Evolutionary conservation across 1,284 basidiomycete species (phyloP).

Genomic region (Amanita bisporigera): DNA sequence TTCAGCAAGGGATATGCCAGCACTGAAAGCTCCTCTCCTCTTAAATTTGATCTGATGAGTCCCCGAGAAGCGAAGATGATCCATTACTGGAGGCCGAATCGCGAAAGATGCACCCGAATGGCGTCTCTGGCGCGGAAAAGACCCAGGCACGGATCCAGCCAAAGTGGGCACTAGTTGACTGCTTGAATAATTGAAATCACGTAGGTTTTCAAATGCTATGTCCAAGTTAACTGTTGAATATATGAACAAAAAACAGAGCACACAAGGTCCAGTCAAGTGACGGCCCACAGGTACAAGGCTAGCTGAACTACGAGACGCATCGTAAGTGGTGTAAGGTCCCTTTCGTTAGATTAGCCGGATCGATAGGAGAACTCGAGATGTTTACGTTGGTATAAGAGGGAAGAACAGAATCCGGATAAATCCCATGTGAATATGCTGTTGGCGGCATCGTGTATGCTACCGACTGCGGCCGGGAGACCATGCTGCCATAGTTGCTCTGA

Average conservation of each 20-base stretch:
- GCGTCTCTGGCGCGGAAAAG: conserved; percentile 51
- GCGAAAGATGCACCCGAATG: conserved; percentile 63
- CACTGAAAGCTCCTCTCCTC: conserved; percentile 65
- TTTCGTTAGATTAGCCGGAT: background rate
- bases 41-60: conserved; percentile 70
- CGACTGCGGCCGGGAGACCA: conserved; percentile 34
- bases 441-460: conserved; percentile 33
- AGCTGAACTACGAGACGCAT: conserved; percentile 28
- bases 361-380: conserved; percentile 21
- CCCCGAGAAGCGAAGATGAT: conserved; percentile 52
- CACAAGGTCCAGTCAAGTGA: conserved; percentile 46
- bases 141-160: conserved; percentile 41
- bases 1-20: conserved; percentile 71
- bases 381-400: conserved; percentile 3
- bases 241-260: conserved; percentile 11
- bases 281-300: conserved; percentile 42
- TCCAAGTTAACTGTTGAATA: background rate
- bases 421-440: conserved; percentile 32
- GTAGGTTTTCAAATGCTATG: conserved; percentile 59
- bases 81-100: conserved; percentile 47
- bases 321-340: conserved; percentile 31
- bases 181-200: conserved; percentile 49
- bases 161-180: conserved; percentile 39
- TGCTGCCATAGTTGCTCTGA: conserved; percentile 36
- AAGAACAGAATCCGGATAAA: conserved; percentile 21